Conservation (phyloP, 2,329 filamentous ascomycete genomes). For the Fusarium cicatricum region DNA sequence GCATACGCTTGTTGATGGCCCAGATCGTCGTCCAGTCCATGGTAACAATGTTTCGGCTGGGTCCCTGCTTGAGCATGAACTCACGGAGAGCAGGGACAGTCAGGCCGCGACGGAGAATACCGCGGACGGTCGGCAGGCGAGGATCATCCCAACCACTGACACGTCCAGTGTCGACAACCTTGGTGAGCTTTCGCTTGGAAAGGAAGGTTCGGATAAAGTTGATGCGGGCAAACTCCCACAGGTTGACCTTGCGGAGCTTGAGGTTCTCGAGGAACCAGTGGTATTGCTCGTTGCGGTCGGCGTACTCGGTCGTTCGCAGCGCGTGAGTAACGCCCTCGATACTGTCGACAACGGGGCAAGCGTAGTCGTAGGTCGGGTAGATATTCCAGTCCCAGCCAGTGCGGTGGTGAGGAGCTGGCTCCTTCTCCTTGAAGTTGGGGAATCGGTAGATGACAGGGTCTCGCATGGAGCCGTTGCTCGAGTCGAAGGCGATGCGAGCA, state of each 20-base stretch:
- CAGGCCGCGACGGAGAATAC: conserved; percentile 80
- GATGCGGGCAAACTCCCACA: conserved; percentile 87
- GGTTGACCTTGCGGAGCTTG: conserved; percentile 77
- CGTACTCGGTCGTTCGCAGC: conserved; percentile 85
- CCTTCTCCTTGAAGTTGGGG: conserved; percentile 65
- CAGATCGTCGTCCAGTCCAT: conserved; percentile 84
- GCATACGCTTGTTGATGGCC: conserved; percentile 81
- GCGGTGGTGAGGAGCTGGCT: conserved; percentile 69
- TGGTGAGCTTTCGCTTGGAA: conserved; percentile 86
- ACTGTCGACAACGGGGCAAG: conserved; percentile 82
- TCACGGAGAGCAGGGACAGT: conserved; percentile 81
- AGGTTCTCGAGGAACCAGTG: conserved; percentile 84
- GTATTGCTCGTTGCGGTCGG: conserved; percentile 86
- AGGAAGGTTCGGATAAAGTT: conserved; percentile 86
- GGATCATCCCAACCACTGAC: conserved; percentile 90
- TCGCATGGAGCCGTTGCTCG: conserved; percentile 93
- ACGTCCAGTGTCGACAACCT: conserved; percentile 77
- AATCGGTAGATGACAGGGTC: conserved; percentile 98
- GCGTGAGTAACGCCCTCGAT: conserved; percentile 86
- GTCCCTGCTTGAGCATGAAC: conserved; percentile 86
- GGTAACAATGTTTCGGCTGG: conserved; percentile 82
- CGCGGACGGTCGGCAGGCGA: conserved; percentile 84
- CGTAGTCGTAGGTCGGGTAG: conserved; percentile 89
- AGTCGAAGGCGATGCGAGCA: conserved; percentile 90
- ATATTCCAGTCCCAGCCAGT: conserved; percentile 84